Base-by-base conservation (phyloP, 164 flowering plant genomes). In the Vitis amurensis region DNA sequence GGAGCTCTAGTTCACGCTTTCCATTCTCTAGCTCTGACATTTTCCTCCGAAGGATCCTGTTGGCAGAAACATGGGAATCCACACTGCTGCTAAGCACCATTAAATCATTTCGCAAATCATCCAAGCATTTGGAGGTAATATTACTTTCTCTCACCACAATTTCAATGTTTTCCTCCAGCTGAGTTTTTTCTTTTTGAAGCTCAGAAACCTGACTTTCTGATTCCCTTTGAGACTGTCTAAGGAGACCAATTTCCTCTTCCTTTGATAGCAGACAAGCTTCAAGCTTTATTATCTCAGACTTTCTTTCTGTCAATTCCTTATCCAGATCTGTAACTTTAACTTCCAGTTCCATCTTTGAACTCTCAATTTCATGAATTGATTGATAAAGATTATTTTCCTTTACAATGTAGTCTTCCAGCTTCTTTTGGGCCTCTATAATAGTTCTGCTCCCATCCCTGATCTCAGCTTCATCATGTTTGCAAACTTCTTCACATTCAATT, bases 1-100 rank as follows among this genome's bases (percentile, higher is more conserved):
- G 89, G 44, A 78, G 64, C 77, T 90, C 92, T 17, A 86, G 62
- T 72, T 85, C 91, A 49, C n/a, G 53, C 60, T 81, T 90, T 55
- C 63, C 74, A 65, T 37, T 79, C 78, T 84, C 92, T 44, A 87
- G 77, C 75, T 86, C 93, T 31, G 72, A 71, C 50, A 70, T 74
- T 68, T 82, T 85, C 72, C 74, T 79, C 61, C 86, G 89, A 48
- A 89, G 88, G 64, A 76, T 52, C 77, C 80, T 85, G 55, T 79
- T 85, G 11, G 83, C 84, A 60, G 90, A 77, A 68, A 78, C 79
- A 67, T 84, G 87, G 17, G 85, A 76, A 76, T 85, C 83, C 74
- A 86, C 59, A 68, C 78, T 83, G 82, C 68, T 73, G 66, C 76
- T 78, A 53, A 83, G 83, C 48, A 74, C 76, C 61, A 56, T 64